phyloP scores from a whole-genome alignment of 768 basidiomycete genomes.

The Mycena metata region DNA sequence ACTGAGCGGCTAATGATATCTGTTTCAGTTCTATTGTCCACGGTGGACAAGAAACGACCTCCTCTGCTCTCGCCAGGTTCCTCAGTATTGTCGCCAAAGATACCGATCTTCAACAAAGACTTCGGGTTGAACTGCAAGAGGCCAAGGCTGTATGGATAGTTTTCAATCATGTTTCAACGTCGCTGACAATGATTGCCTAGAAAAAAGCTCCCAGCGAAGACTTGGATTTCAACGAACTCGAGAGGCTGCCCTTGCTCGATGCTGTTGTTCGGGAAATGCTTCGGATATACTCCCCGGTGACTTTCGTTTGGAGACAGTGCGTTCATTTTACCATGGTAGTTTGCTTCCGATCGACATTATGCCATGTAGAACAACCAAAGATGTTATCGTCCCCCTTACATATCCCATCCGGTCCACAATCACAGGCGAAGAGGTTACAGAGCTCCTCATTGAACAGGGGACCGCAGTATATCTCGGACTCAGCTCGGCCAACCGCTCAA shows the following conservation, averaged over 20 bases:
- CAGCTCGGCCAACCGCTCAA: slow-evolving; percentile 51
- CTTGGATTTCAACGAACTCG: slow-evolving; percentile 54
- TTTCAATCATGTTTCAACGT: background rate
- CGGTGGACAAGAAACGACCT: slow-evolving; percentile 53
- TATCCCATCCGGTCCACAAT: slow-evolving; percentile 45
- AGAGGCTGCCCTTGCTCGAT: slow-evolving; percentile 53
- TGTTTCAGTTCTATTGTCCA: slow-evolving; percentile 47
- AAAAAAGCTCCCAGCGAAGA: slow-evolving; percentile 41
- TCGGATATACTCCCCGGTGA: slow-evolving; percentile 45
- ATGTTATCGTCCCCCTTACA: slow-evolving; percentile 51
- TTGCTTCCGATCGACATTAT: background rate
- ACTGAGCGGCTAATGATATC: background rate
- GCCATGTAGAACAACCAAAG: slow-evolving; percentile 47
- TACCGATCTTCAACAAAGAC: slow-evolving; percentile 45
- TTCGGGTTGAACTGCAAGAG: slow-evolving; percentile 45
- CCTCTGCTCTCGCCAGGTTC: slow-evolving; percentile 46
- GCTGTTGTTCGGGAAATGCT: slow-evolving; percentile 55
- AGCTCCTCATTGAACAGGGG: slow-evolving; percentile 54
- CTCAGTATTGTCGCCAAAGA: slow-evolving; percentile 45
- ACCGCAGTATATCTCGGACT: slow-evolving; percentile 52
- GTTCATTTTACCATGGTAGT: slow-evolving; percentile 21
- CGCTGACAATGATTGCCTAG: slow-evolving; percentile 20
- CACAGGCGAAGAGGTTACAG: slow-evolving; percentile 43
- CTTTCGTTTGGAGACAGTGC: slow-evolving; percentile 49
- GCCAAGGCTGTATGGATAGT: slow-evolving; percentile 31